Percentiles rank a stretch among this genome's conserved stretches.
Conservation (phyloP, 2,329 filamentous ascomycete species). For the Fusarium sp. region DNA sequence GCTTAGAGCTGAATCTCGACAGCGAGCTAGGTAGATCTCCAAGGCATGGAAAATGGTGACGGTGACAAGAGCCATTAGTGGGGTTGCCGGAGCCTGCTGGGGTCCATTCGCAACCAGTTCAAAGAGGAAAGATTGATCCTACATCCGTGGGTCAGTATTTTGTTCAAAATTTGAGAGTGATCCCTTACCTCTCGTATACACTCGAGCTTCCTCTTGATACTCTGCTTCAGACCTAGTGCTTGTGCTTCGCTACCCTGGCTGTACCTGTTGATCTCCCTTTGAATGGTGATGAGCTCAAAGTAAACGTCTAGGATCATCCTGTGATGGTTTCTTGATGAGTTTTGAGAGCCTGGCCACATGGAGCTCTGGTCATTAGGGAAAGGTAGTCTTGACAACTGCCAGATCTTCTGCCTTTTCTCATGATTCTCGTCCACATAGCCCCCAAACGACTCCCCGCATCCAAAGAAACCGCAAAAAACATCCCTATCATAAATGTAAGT, state of each 20-base stretch:
- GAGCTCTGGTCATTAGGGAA: background rate
- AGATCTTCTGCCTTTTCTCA: conserved; percentile 9
- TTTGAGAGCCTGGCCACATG: background rate
- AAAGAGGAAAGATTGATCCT: conserved; percentile 14
- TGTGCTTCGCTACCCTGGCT: conserved; percentile 10
- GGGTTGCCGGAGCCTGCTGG: background rate
- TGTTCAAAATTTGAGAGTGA: background rate
- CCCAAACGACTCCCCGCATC: conserved; percentile 12
- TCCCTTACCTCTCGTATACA: conserved; percentile 4
- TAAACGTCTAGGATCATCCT: conserved; percentile 12
- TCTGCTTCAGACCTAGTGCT: background rate
- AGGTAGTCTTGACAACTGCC: conserved; percentile 9
- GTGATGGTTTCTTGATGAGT: background rate
- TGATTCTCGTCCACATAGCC: conserved; percentile 18
- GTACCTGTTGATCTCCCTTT: conserved; percentile 23
- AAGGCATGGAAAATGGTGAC: conserved; percentile 19
- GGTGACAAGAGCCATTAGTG: conserved; percentile 16
- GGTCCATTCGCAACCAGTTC: background rate
- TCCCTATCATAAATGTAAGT: conserved; percentile 26
- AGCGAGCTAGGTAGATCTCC: conserved; percentile 12
- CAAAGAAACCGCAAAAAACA: conserved; percentile 24
- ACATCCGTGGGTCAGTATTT: background rate
- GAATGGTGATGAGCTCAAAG: conserved; percentile 18
- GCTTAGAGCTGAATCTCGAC: background rate
- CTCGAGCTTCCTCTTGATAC: conserved; percentile 9